Base-by-base conservation (phyloP, 2,329 filamentous ascomycete species). In the Grosmannia huntii region DNA sequence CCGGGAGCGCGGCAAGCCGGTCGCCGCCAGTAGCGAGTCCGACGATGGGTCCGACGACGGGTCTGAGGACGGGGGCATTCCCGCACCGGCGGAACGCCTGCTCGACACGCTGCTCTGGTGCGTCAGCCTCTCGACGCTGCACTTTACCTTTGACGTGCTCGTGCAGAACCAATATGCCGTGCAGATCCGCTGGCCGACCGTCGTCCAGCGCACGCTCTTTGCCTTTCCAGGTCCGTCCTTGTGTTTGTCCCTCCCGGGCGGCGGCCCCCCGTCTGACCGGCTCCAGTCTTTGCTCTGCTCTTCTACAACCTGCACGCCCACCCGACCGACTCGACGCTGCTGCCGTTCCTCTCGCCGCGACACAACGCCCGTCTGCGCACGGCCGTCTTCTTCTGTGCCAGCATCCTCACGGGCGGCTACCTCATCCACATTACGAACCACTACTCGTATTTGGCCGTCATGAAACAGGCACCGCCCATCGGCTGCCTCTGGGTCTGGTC, bases 401-500 rank as follows among this genome's bases (percentile, higher is more conserved):
- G 85, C 63, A 70, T 85, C 9, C 69, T 67, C 11, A 75, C 82
- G 0, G 94, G 94, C 1, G 89, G 84, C 71, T 91, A 90, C 70
- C 75, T 96, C 62, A 85, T 97, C 54, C 77, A 88, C 64, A 83
- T 91, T 57, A 90, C 87, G 28, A 97, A 96, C 66, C 79, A 76
- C 33, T 82, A 84, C 63, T 83, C 86, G 5, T 97, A 96, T 66
- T 83, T 95, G 64, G 87, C 87, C 7, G 84, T 95, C 23, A 91
- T 97, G 89, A 95, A 96, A 74, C 84, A 83, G 62, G 87, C 90
- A 0, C 94, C 94, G n/a, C 85, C 90, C 5, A 70, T 96, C 16
- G 94, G 90, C 0, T 92, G 89, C 48, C 70, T 97, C 21, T 97
- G 92, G 91, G 80, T 97, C 5, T 97, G 92, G 90, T 84, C 87